These are phyloP conservation scores for Paramecium octaurelia DNA, from an alignment of 73 alveolate genomes.

Conservation along the genomic window DNA sequence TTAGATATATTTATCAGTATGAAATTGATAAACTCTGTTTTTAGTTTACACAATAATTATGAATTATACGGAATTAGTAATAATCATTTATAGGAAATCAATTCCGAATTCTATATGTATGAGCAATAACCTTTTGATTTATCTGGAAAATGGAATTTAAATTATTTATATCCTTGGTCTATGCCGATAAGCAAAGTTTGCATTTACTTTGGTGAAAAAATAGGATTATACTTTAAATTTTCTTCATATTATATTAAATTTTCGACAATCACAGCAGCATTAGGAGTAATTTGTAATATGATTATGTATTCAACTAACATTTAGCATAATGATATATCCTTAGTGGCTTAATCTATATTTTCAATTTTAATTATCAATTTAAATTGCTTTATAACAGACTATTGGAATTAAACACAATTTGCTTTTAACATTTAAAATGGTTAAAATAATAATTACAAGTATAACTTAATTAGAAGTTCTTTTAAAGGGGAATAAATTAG, in stretches of 20 bases:
- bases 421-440: not conserved
- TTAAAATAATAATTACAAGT: not conserved
- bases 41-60: slow-evolving; percentile 1
- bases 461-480: not conserved
- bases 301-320: not conserved
- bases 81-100: not conserved
- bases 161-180: not conserved
- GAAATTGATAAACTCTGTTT: not conserved
- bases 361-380: not conserved
- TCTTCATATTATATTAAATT: not conserved
- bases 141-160: not conserved
- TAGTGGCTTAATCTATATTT: not conserved
- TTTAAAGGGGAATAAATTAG: not conserved
- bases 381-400: not conserved
- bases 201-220: slow-evolving; percentile 59
- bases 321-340: not conserved
- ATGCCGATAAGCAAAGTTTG: slow-evolving; percentile 45
- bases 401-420: not conserved
- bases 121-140: not conserved
- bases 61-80: not conserved
- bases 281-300: slow-evolving; percentile 15
- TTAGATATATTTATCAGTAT: not conserved
- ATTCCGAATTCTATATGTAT: not conserved
- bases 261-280: not conserved
- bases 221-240: slow-evolving; percentile 46